phyloP scores from a whole-genome alignment of 768 basidiomycete genomes.

The Hydnomerulius pinastri region DNA sequence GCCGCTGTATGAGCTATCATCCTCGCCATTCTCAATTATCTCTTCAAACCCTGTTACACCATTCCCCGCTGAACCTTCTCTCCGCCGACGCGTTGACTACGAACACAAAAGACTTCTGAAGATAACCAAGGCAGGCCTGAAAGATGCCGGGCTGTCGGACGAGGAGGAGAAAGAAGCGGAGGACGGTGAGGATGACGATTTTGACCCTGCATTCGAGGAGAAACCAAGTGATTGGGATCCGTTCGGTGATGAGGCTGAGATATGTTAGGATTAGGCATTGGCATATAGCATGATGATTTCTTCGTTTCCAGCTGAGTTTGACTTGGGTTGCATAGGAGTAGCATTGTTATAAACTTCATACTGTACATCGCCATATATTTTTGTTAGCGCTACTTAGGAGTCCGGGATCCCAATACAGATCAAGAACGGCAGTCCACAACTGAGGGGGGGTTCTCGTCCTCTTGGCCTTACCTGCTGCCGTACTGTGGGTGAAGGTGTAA shows the following conservation, averaged over 20 bases:
- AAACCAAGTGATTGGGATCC: conserved; percentile 35
- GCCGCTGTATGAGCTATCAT: conserved; percentile 26
- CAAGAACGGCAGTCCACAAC: no score
- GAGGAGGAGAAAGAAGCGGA: conserved; percentile 23
- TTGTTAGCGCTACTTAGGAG: no score
- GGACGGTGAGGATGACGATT: conserved; percentile 2
- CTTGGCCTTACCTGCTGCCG: no score
- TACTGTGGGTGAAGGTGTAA: no score
- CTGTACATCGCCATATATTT: no score
- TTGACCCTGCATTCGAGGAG: conserved; percentile 27
- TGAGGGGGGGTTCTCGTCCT: no score
- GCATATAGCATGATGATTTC: conserved; percentile 9
- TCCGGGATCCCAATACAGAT: no score
- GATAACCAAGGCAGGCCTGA: conserved; percentile 31
- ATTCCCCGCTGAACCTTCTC: conserved; percentile 27
- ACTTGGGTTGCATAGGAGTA: not conserved
- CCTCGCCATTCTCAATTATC: conserved; percentile 22
- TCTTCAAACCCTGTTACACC: conserved; percentile 34
- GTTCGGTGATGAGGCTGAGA: conserved; percentile 28
- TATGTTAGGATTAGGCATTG: conserved; percentile 4
- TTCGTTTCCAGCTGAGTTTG: not conserved
- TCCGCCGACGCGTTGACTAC: conserved; percentile 32
- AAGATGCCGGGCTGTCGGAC: conserved; percentile 23
- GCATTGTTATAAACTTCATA: not conserved
- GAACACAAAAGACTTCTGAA: conserved; percentile 29